These are phyloP conservation scores for Pseudogymnoascus pannorum DNA, from an alignment of 2,329 filamentous ascomycete genomes.

Conservation along the genomic window DNA sequence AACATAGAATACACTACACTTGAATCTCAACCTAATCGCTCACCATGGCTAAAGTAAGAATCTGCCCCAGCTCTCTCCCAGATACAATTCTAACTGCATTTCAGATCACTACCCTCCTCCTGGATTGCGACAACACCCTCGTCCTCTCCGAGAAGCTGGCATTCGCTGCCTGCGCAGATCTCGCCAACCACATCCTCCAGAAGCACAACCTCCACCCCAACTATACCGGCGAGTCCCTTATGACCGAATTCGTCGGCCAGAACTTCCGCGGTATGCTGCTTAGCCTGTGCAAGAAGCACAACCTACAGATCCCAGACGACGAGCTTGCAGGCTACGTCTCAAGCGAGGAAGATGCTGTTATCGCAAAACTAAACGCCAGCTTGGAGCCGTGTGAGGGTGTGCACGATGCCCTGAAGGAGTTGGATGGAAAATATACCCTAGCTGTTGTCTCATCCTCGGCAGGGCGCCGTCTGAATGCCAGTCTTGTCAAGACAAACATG, in stretches of 20 bases:
- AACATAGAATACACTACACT: not conserved
- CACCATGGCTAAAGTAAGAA: not conserved
- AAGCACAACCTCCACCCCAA: constrained; percentile 55
- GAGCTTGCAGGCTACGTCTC: constrained; percentile 69
- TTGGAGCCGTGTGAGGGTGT: constrained; percentile 63
- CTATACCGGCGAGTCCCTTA: constrained; percentile 73
- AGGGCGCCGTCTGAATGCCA: constrained; percentile 68
- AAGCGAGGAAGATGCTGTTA: constrained; percentile 75
- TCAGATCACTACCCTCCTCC: constrained; percentile 63
- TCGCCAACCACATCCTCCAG: constrained; percentile 78
- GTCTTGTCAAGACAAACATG: constrained; percentile 71
- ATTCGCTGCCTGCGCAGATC: constrained; percentile 83
- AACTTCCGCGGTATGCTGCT: constrained; percentile 91
- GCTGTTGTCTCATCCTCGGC: constrained; percentile 78
- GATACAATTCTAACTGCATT: not conserved
- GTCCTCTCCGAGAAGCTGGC: constrained; percentile 85
- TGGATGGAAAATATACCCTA: constrained; percentile 62
- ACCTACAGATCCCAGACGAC: constrained; percentile 59
- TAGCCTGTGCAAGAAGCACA: constrained; percentile 66
- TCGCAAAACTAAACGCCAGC: constrained; percentile 65
- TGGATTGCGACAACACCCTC: constrained; percentile 86
- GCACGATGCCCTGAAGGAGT: constrained; percentile 57
- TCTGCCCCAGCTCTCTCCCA: not conserved
- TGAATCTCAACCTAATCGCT: not conserved
- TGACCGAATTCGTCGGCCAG: constrained; percentile 83